phyloP scores from a whole-genome alignment of 768 basidiomycete genomes.

The Mycena albidolilacea region DNA sequence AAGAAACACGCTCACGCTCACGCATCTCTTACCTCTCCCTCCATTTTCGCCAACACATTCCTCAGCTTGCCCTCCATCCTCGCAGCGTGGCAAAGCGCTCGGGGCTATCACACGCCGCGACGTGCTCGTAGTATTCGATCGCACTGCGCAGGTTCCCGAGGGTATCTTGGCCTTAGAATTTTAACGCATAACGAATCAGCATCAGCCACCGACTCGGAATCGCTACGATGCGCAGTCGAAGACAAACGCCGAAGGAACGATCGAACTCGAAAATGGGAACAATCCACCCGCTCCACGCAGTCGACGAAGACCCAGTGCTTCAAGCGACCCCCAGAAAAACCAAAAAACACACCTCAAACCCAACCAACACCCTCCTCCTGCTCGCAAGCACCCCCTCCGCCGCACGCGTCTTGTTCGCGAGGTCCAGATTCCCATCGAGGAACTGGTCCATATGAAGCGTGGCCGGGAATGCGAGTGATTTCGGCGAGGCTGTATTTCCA shows the following conservation, averaged over 20 bases:
- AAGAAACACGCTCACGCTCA: neutral
- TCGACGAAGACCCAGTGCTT: neutral
- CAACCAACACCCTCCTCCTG: constrained; percentile 64
- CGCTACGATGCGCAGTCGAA: too few species aligned
- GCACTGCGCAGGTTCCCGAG: constrained; percentile 72
- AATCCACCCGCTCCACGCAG: too few species aligned
- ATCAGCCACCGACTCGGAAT: too few species aligned
- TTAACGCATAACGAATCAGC: too few species aligned
- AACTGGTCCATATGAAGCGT: constrained; percentile 83
- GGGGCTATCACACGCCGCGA: constrained; percentile 64
- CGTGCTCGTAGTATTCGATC: constrained; percentile 78
- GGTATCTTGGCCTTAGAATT: constrained; percentile 70
- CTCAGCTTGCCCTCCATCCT: constrained; percentile 67
- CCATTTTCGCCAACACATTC: constrained; percentile 65
- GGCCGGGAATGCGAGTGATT: constrained; percentile 74
- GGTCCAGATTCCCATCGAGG: constrained; percentile 68
- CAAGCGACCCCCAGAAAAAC: neutral
- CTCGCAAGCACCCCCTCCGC: constrained; percentile 56
- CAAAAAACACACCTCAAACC: constrained; percentile 62
- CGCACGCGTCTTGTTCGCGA: constrained; percentile 55
- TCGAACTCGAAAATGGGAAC: too few species aligned
- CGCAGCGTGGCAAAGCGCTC: constrained; percentile 62
- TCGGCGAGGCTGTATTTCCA: constrained; percentile 36
- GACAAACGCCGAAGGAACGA: too few species aligned
- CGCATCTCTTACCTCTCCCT: constrained; percentile 70